Evolutionary conservation across 768 basidiomycete genomes (phyloP).

Genomic region (Rhizopogon roseolus): DNA sequence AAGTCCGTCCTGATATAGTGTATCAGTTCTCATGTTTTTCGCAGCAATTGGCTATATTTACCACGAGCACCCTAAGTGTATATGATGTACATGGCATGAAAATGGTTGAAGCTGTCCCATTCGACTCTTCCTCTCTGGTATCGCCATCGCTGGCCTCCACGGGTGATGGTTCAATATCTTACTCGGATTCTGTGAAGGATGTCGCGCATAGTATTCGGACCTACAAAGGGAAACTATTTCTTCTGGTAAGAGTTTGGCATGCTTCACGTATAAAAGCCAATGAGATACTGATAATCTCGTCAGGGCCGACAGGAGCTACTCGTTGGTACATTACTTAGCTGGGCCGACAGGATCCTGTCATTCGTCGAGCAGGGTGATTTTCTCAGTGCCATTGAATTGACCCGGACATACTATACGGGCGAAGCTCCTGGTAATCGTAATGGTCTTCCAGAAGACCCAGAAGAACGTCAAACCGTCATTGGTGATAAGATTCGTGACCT

Average conservation of each 20-base stretch:
- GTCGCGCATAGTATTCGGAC: constrained; percentile 68
- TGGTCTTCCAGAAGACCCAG: constrained; percentile 67
- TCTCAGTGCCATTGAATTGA: constrained; percentile 82
- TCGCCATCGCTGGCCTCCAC: constrained; percentile 49
- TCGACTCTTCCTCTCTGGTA: constrained; percentile 52
- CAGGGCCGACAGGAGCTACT: constrained; percentile 63
- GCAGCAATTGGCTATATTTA: constrained; percentile 70
- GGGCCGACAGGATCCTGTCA: constrained; percentile 89
- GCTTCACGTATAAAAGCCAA: background rate
- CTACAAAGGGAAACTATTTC: constrained; percentile 89
- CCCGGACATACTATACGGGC: constrained; percentile 75
- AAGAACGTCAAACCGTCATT: constrained; percentile 57
- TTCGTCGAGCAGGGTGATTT: constrained; percentile 86
- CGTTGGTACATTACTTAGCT: constrained; percentile 85
- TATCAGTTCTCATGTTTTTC: constrained; percentile 1
- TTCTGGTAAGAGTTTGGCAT: constrained; percentile 58
- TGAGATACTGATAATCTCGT: background rate
- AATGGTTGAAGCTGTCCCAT: constrained; percentile 57
- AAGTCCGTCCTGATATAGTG: constrained; percentile 36
- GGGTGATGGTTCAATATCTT: constrained; percentile 40
- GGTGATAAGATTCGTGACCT: constrained; percentile 75
- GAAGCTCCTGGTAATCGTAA: constrained; percentile 83
- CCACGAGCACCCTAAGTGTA: constrained; percentile 53
- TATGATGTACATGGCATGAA: constrained; percentile 57
- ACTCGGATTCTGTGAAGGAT: constrained; percentile 45